A percentile compares a stretch with the other conserved stretches of the same genome.
These are phyloP conservation scores for Backusella psychrophila DNA, from an alignment of 192 early-diverging fungal species.

Conservation along the genomic window DNA sequence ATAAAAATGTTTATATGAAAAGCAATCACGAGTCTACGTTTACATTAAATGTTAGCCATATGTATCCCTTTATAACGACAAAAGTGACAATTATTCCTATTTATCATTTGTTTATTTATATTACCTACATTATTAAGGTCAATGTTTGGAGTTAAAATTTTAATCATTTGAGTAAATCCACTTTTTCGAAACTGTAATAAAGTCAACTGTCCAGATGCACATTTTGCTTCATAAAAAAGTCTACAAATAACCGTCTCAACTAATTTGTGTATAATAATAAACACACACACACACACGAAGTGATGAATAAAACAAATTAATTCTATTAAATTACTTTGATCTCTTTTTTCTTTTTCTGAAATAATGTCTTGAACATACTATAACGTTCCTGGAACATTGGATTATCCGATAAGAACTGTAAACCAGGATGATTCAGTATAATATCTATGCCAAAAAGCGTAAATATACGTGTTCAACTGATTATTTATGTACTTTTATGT, in stretches of 20 bases:
- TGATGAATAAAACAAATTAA: not conserved
- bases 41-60: slow-evolving; percentile 13
- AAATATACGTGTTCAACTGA: not conserved
- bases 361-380: slow-evolving; percentile 40
- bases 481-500: not conserved
- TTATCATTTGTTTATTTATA: not conserved
- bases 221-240: slow-evolving; percentile 75
- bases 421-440: slow-evolving; percentile 81
- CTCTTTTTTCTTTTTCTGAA: too few species aligned
- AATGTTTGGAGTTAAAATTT: slow-evolving; percentile 62
- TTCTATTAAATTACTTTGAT: not conserved
- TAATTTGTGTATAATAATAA: slow-evolving; percentile 1
- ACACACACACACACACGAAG: not conserved
- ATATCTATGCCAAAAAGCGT: slow-evolving; percentile 47
- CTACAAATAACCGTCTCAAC: slow-evolving; percentile 89
- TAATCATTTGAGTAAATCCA: slow-evolving; percentile 60
- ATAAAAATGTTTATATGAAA: slow-evolving; percentile 98
- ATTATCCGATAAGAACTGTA: slow-evolving; percentile 81
- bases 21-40: slow-evolving; percentile 72
- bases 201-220: slow-evolving; percentile 70
- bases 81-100: not conserved
- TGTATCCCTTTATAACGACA: not conserved
- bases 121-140: slow-evolving; percentile 67
- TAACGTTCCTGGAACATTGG: slow-evolving; percentile 85
- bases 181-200: slow-evolving; percentile 72